phyloP scores from a whole-genome alignment of 371 early-diverging fungal species.

The Circinella umbellata region DNA sequence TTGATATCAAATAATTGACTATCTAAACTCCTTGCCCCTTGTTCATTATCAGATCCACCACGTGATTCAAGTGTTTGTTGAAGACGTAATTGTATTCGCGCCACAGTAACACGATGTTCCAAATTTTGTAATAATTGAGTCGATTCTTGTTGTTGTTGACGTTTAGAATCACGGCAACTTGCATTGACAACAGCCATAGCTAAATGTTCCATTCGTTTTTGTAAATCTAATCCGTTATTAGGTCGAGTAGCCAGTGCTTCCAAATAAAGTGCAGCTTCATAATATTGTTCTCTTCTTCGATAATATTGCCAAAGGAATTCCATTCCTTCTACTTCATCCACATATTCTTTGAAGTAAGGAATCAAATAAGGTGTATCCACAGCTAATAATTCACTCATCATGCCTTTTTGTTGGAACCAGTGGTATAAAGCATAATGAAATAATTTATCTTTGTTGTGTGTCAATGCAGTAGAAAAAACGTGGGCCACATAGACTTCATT shows the following conservation, averaged over 20 bases:
- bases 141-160: slow-evolving; percentile 17
- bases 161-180: slow-evolving; percentile 49
- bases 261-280: slow-evolving; percentile 70
- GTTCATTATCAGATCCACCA: slow-evolving; percentile 12
- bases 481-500: slow-evolving; percentile 15
- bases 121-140: slow-evolving; percentile 21
- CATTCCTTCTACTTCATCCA: slow-evolving; percentile 50
- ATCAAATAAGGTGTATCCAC: slow-evolving; percentile 65
- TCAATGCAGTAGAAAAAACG: slow-evolving; percentile 47
- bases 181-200: slow-evolving; percentile 76
- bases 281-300: slow-evolving; percentile 63
- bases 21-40: slow-evolving; percentile 14
- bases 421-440: slow-evolving; percentile 76
- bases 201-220: slow-evolving; percentile 68
- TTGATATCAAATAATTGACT: slow-evolving; percentile 6
- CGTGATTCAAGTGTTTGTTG: slow-evolving; percentile 11
- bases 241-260: slow-evolving; percentile 57
- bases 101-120: slow-evolving; percentile 20
- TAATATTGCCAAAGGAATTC: slow-evolving; percentile 82
- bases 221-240: slow-evolving; percentile 41
- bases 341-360: slow-evolving; percentile 66
- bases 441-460: slow-evolving; percentile 55
- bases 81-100: slow-evolving; percentile 21
- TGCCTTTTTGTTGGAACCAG: slow-evolving; percentile 56
- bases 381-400: slow-evolving; percentile 33